A percentile compares a stretch with the other conserved stretches of the same genome.
Evolutionary conservation across 1,284 basidiomycete genomes (phyloP).

Genomic region (Pseudozyma thailandica): DNA sequence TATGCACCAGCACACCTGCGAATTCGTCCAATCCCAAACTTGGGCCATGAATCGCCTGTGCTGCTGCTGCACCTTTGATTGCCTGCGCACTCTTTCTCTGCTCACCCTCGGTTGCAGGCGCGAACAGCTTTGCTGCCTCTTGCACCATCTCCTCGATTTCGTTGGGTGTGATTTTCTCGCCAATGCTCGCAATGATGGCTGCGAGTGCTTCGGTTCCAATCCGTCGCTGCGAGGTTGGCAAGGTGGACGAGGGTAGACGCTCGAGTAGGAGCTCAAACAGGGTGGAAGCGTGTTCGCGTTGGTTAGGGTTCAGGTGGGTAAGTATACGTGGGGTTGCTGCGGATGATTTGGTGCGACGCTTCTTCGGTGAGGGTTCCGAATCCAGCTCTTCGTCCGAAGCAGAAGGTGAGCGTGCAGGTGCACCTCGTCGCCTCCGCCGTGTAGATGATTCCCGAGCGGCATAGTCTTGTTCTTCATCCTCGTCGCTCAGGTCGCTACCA

Average conservation of each 20-base stretch:
- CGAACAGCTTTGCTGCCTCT: conserved; percentile 43
- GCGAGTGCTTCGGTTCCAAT: conserved; percentile 18
- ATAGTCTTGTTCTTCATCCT: conserved; percentile 6
- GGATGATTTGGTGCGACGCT: conserved; percentile 9
- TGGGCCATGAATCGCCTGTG: conserved; percentile 15
- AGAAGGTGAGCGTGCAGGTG: conserved; percentile 4
- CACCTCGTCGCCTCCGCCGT: conserved; percentile 7
- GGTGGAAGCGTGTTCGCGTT: conserved; percentile 15
- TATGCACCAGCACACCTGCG: conserved; percentile 38
- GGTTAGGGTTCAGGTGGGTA: conserved; percentile 33
- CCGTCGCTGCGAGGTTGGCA: conserved; percentile 15
- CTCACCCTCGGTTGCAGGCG: conserved; percentile 20
- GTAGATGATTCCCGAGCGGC: not conserved
- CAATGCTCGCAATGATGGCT: conserved; percentile 11
- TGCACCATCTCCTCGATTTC: conserved; percentile 52
- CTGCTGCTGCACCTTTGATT: conserved; percentile 22
- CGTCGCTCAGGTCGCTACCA: conserved; percentile 21
- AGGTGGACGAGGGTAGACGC: conserved; percentile 18
- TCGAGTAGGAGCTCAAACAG: conserved; percentile 31
- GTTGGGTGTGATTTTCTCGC: conserved; percentile 39
- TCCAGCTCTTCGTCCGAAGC: not conserved
- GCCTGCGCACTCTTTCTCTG: conserved; percentile 25
- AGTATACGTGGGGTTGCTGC: conserved; percentile 9
- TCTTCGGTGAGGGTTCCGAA: conserved; percentile 1
- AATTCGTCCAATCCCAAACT: conserved; percentile 48